Base-by-base conservation (phyloP, 306 rosid species). In the Oxytropis ochrocephala region DNA sequence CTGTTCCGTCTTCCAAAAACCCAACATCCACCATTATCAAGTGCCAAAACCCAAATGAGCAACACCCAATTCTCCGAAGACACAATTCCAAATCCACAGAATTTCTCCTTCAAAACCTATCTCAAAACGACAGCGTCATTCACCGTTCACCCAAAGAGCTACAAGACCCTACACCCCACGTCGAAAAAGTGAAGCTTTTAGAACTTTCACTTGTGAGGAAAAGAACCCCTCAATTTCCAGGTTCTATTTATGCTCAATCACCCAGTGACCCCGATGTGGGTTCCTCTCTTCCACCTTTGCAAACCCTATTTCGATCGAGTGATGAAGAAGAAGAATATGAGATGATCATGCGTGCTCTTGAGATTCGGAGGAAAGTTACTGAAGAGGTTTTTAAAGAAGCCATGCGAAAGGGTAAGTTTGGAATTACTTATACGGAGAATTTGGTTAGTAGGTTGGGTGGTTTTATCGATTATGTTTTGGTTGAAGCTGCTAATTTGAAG, bases 181-280 rank as follows among this genome's bases (percentile, higher is more conserved):
- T 80, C 12, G 87, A 90, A 42, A 85, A 83, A 39, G 74, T 85
- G 0, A 76, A 83, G 61, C 70, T 89, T 78, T 74, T 93, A 18
- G 96, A 93, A 19, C 94, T 88, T 71, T 85, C 98, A 13, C 93
- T 93, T 33, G 96, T 90, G 0, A 77, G 84, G 29, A 88, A 79
- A 19, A 83, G 97, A 44, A 88, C 97, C 54, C 98, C 97, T 48
- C 97, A 90, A 48, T 93, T 88, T 76, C 98, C 98, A 0, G 98
- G 97, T 35, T 93, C 98, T 32, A 85, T 93, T 39, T 88, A 88
- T 46, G 90, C 71, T 69, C 96, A 89, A 56, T 89, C 98, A 41
- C 89, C 97, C 0, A 44, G 83, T 24, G 97, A 90, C 67, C 61
- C 87, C n/a, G 92, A 88, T 33, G 92, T 86, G 79, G 85, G 82